Evolutionary conservation across 2,329 filamentous ascomycete species (phyloP).

Genomic region (Pyrenophora seminiperda): DNA sequence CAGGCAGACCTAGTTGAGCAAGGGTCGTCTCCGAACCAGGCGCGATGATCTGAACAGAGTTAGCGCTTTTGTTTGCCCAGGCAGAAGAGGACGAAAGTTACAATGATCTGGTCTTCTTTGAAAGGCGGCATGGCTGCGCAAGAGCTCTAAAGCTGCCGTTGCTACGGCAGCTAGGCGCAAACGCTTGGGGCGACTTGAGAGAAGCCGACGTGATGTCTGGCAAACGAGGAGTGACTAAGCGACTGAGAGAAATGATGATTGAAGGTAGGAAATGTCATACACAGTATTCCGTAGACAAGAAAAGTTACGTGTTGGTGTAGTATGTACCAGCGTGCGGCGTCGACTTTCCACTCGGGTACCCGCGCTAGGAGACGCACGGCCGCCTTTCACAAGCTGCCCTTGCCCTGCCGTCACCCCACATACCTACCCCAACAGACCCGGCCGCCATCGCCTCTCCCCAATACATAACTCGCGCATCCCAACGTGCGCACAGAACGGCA

Average conservation of each 20-base stretch:
- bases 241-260: no score
- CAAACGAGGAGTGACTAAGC: no score
- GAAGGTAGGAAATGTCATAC: no score
- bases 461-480: constrained; percentile 13
- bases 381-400: constrained; percentile 9
- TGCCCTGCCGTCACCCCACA: constrained; percentile 27
- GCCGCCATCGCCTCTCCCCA: constrained; percentile 5
- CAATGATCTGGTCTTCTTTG: constrained; percentile 54
- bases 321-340: no score
- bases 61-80: constrained; percentile 12
- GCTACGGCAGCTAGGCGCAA: no score
- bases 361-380: constrained; percentile 14
- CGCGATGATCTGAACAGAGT: constrained; percentile 64
- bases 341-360: constrained; percentile 11
- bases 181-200: no score
- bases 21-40: constrained; percentile 88
- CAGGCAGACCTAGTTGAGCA: constrained; percentile 86
- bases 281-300: no score
- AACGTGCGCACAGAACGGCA: constrained; percentile 29
- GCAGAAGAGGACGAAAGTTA: constrained; percentile 25
- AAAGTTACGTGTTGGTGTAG: no score
- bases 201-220: no score
- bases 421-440: constrained; percentile 11
- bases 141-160: constrained; percentile 16
- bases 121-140: constrained; percentile 49